Percentiles rank a stretch among this genome's conserved stretches.
Conservation (phyloP, 768 basidiomycete genomes). For the Cystoderma amianthinum region DNA sequence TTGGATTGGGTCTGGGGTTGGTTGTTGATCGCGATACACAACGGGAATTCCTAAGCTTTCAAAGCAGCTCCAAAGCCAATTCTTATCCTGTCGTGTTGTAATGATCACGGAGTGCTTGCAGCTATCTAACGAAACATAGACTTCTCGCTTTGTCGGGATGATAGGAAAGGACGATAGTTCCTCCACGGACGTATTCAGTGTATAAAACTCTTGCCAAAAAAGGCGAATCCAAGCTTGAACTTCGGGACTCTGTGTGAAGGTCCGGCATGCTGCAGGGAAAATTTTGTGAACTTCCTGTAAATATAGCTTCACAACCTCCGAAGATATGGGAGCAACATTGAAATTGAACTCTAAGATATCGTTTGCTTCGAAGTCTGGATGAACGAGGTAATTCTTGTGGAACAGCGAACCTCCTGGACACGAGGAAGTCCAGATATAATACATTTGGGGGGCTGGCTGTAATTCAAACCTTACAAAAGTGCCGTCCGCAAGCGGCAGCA, state of each 20-base stretch:
- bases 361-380: conserved; percentile 16
- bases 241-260: not conserved
- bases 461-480: not conserved
- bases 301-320: too few relatives aligned
- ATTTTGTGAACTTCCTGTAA: too few relatives aligned
- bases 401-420: not conserved
- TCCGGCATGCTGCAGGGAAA: too few relatives aligned
- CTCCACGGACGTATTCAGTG: not conserved
- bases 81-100: not conserved
- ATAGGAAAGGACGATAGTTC: not conserved
- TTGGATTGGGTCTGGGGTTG: not conserved
- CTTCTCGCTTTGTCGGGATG: not conserved
- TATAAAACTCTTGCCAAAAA: not conserved
- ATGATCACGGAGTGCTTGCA: not conserved
- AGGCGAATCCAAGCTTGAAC: not conserved
- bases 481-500: not conserved
- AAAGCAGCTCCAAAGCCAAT: not conserved
- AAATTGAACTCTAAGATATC: too few relatives aligned
- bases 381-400: conserved; percentile 15
- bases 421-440: not conserved
- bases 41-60: not conserved
- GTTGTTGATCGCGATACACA: not conserved
- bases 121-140: not conserved
- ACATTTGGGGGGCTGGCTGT: not conserved
- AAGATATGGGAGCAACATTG: too few relatives aligned